Percentiles rank a stretch among this genome's conserved stretches.
Evolutionary conservation across 2,329 filamentous ascomycete species (phyloP).

Genomic region (Colletotrichum cordylinicola): DNA sequence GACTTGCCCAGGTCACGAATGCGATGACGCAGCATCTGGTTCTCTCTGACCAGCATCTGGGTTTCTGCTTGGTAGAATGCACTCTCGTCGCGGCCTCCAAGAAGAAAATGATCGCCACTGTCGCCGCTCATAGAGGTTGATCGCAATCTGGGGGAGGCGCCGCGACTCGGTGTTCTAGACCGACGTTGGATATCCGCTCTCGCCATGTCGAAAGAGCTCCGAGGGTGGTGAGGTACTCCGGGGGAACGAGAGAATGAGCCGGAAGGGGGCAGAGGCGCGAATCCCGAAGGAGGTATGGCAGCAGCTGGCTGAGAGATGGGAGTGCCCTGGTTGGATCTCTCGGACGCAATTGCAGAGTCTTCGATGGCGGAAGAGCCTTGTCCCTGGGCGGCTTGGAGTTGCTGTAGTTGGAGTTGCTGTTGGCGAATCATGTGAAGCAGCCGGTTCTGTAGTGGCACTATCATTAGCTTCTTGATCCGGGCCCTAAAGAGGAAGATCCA

Average conservation of each 20-base stretch:
- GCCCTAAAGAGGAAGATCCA: background rate
- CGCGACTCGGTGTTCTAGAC: conserved; percentile 65
- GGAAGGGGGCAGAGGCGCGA: conserved; percentile 39
- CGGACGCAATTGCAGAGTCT: conserved; percentile 52
- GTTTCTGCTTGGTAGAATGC: conserved; percentile 85
- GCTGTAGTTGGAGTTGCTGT: conserved; percentile 74
- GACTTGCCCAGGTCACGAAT: conserved; percentile 73
- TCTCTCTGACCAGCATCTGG: conserved; percentile 78
- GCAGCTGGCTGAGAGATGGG: conserved; percentile 37
- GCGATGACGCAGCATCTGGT: conserved; percentile 80
- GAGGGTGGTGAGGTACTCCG: conserved; percentile 51
- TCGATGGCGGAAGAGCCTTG: conserved; percentile 51
- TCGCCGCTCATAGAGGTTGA: conserved; percentile 65
- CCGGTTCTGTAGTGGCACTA: conserved; percentile 61
- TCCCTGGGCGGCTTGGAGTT: conserved; percentile 53
- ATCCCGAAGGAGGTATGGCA: conserved; percentile 3
- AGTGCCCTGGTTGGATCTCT: conserved; percentile 47
- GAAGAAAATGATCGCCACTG: conserved; percentile 61
- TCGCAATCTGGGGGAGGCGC: conserved; percentile 61
- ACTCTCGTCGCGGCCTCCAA: conserved; percentile 74
- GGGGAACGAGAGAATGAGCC: conserved; percentile 59
- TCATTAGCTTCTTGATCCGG: conserved; percentile 19
- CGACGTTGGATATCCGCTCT: conserved; percentile 60
- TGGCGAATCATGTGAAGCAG: conserved; percentile 78
- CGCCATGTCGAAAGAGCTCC: conserved; percentile 65